Evolutionary conservation across 495 filamentous ascomycete species (phyloP), one percentile per base, ranked within the genome.

Genomic region (Umbilicaria muhlenbergii): DNA sequence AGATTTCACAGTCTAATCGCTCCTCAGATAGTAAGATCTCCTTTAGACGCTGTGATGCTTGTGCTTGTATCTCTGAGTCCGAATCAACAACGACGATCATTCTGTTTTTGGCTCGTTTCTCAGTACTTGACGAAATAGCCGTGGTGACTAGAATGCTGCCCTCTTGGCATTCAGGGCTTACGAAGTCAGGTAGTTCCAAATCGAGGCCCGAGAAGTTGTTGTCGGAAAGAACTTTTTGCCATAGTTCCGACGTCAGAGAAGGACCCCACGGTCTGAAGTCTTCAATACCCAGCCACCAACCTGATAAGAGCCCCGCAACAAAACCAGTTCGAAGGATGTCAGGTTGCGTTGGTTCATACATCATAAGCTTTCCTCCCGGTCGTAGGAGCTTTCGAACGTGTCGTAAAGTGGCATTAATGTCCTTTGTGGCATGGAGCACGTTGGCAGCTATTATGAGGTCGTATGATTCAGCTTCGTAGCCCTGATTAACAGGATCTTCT

Each of bases 371-470:
- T 16, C 64, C 67, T 19, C 56, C 57, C 13, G 59, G 61, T 45
- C 60, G 61, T 0, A 70, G 48, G 21, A 71, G 47, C 33, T 42
- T 50, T 7, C 54, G 53, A 11, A 52, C 47, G 40, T 67, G 54
- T 1, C 39, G 32, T 24, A 69, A 36, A 5, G 65, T 65, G 5
- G 43, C 48, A 3, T 44, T 44, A 24, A 69, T 52, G 40, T 45
- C 48, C 11, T 47, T 48, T n/a, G 67, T 70, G 5, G 68, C 65
- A 40, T 71, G 68, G 5, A 70, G 34, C 3, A 74, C 70, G 39
- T 69, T 65, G 10, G 63, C 51, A 0, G 69, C 74, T 13, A 77
- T 43, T 6, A 79, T 55, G 0, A 79, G 45, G 45, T 79, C 74
- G 48, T 69, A 79, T 0, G 49, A 46, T 2, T 42, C 60, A 7